Evolutionary conservation across 495 filamentous ascomycete species (phyloP), one percentile per base, ranked within the genome.

Genomic region (Podospora pseudopauciseta): DNA sequence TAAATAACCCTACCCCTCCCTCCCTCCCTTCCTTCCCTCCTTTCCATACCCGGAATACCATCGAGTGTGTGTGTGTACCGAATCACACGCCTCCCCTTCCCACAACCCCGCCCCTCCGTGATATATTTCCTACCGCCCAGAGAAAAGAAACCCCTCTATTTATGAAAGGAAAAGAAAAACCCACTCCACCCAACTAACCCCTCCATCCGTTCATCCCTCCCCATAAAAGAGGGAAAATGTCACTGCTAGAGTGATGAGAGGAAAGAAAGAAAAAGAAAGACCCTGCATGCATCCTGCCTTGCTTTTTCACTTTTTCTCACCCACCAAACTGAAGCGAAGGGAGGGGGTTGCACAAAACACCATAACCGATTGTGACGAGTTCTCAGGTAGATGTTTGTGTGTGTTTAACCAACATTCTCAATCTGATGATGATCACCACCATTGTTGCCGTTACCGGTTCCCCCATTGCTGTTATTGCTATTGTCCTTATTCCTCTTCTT

Each of bases 401-500:
- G 39, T 49, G 39, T 11, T 9, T 49, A 28, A 23, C 39, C 34
- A 26, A 28, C 44, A 56, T 65, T 54, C 18, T 54, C 63, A 49
- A 16, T 55, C 15, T 34, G 63, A 5, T 30, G 60, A 30, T 27
- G 30, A 27, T 49, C 39, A 49, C 39, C 39, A 4, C 15, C 39
- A 13, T 11, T 11, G 55, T 58, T 58, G 5, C 27, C 67, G 32
- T 69, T 60, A 4, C 63, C 71, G 56, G 1, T 49, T 16, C 61
- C 61, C 9, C 61, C 61, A 39, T 11, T 27, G 34, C 49, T 63
- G 28, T 39, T 49, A 23, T n/a, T n/a, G 60, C 23, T 65, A 63
- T 58, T 61, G 53, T 71, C 63, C 7, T 65, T 65, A 28, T 58
- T 58, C 11, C 75, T 82, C 75, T 89, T 92, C 78, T 92, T 92